Percentiles rank a stretch among this genome's conserved stretches.
These are phyloP conservation scores for Candida montana DNA, from an alignment of 805 yeast genomes.

Conservation along the genomic window DNA sequence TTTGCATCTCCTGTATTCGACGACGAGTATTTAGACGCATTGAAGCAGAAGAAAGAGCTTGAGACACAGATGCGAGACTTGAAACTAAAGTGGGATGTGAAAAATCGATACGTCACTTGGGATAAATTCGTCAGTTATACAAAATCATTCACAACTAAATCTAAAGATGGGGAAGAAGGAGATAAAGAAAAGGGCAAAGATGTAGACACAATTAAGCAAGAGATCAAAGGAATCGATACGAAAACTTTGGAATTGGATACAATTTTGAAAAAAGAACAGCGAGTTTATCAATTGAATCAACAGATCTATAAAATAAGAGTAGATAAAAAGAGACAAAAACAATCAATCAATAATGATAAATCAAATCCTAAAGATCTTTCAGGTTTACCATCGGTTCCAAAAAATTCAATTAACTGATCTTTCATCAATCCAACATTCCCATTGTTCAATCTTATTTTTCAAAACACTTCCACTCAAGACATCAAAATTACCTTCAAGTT, in stretches of 20 bases:
- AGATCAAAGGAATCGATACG: slow-evolving; percentile 16
- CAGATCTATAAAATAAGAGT: slow-evolving; percentile 37
- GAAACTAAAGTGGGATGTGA: slow-evolving; percentile 24
- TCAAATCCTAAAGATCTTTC: slow-evolving; percentile 16
- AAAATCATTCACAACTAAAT: slow-evolving; percentile 12
- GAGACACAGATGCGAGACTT: slow-evolving; percentile 18
- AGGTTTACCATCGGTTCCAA: slow-evolving; percentile 33
- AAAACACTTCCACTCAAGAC: slow-evolving; percentile 69
- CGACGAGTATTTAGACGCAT: slow-evolving; percentile 20
- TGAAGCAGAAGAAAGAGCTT: slow-evolving; percentile 14
- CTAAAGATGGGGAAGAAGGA: slow-evolving; percentile 12
- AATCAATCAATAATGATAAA: slow-evolving; percentile 24
- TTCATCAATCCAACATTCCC: slow-evolving; percentile 81
- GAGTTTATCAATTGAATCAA: slow-evolving; percentile 32
- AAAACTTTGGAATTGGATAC: slow-evolving; percentile 8
- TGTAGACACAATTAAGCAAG: slow-evolving; percentile 14
- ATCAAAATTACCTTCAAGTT: slow-evolving; percentile 68
- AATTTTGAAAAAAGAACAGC: slow-evolving; percentile 28
- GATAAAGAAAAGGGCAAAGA: slow-evolving; percentile 4
- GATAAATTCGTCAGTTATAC: slow-evolving; percentile 20
- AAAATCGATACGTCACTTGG: slow-evolving; percentile 23
- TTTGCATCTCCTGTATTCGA: slow-evolving; percentile 21
- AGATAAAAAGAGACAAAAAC: slow-evolving; percentile 21
- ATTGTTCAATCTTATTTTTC: slow-evolving; percentile 46
- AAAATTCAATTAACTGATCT: slow-evolving; percentile 48